A percentile compares a stretch with the other conserved stretches of the same genome.
Conservation (phyloP, 257 asterid genomes). For the Cinchona pubescens region DNA sequence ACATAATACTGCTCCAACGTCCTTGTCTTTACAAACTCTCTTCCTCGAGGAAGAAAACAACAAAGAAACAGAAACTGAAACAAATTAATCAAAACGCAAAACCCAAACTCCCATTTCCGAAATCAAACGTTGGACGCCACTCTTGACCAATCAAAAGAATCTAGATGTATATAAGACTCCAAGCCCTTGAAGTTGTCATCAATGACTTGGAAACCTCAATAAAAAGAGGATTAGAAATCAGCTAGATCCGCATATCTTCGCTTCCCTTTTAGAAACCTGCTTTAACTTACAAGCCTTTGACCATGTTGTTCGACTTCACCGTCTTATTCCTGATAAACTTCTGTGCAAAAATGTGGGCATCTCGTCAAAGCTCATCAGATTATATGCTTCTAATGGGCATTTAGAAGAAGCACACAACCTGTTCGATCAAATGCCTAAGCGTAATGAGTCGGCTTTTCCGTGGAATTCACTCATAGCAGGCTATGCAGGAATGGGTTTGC, state of each 20-base stretch:
- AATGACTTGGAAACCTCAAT: too few species aligned
- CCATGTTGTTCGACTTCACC: slow-evolving; percentile 41
- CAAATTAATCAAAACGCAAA: slow-evolving; percentile 21
- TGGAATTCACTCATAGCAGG: slow-evolving; percentile 90
- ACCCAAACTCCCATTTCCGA: slow-evolving; percentile 37
- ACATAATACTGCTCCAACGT: not conserved
- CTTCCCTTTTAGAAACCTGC: slow-evolving; percentile 74
- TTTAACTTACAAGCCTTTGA: slow-evolving; percentile 55
- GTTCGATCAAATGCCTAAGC: slow-evolving; percentile 73
- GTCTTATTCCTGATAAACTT: slow-evolving; percentile 59
- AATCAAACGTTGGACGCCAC: slow-evolving; percentile 57
- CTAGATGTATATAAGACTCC: slow-evolving; percentile 43
- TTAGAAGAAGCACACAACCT: slow-evolving; percentile 63
- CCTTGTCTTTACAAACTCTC: not conserved
- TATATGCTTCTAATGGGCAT: slow-evolving; percentile 48
- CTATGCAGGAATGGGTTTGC: slow-evolving; percentile 51
- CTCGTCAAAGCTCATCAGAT: slow-evolving; percentile 59
- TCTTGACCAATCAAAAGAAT: slow-evolving; percentile 27
- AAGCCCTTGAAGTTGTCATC: too few species aligned
- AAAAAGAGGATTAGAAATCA: too few species aligned
- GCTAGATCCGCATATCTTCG: too few species aligned
- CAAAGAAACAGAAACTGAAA: slow-evolving; percentile 28
- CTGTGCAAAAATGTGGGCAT: slow-evolving; percentile 61
- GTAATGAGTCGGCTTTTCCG: slow-evolving; percentile 57
- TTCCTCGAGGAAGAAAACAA: slow-evolving; percentile 14